Percentiles rank a stretch among this genome's conserved stretches.
Conservation (phyloP, 352 stramenopile species). For the Pythium rishiriense region DNA sequence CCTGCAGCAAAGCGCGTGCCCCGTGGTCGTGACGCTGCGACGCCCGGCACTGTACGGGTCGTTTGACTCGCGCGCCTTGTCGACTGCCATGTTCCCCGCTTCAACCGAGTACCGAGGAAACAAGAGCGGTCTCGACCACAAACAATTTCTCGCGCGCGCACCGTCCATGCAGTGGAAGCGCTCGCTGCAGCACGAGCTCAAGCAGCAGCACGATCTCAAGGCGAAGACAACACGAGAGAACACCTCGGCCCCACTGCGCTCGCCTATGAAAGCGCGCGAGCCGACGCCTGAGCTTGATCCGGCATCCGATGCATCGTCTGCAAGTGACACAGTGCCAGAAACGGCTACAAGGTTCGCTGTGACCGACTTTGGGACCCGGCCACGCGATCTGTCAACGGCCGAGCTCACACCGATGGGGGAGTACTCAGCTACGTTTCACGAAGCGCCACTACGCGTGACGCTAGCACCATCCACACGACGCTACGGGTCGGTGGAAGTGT, state of each 20-base stretch:
- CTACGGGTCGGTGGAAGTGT: conserved; percentile 76
- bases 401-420: conserved; percentile 55
- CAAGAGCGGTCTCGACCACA: conserved; percentile 20
- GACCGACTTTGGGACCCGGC: background rate
- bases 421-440: conserved; percentile 54
- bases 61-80: conserved; percentile 59
- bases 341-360: too few relatives aligned
- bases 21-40: conserved; percentile 69
- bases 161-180: conserved; percentile 71
- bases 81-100: conserved; percentile 72
- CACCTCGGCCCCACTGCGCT: background rate
- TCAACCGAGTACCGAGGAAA: conserved; percentile 58
- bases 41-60: conserved; percentile 60
- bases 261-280: conserved; percentile 1
- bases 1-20: conserved; percentile 42
- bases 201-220: conserved; percentile 30
- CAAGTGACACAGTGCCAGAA: background rate
- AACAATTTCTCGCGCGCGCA: conserved; percentile 48
- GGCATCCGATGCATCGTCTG: background rate
- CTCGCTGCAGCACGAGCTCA: conserved; percentile 54
- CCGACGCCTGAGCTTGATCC: conserved; percentile 15
- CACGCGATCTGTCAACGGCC: conserved; percentile 2
- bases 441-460: conserved; percentile 49
- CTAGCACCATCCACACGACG: conserved; percentile 68
- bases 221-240: background rate